Evolutionary conservation across 108 stramenopile species (phyloP), one percentile per base, ranked within the genome.

Genomic region (Nannochloropsis salina): DNA sequence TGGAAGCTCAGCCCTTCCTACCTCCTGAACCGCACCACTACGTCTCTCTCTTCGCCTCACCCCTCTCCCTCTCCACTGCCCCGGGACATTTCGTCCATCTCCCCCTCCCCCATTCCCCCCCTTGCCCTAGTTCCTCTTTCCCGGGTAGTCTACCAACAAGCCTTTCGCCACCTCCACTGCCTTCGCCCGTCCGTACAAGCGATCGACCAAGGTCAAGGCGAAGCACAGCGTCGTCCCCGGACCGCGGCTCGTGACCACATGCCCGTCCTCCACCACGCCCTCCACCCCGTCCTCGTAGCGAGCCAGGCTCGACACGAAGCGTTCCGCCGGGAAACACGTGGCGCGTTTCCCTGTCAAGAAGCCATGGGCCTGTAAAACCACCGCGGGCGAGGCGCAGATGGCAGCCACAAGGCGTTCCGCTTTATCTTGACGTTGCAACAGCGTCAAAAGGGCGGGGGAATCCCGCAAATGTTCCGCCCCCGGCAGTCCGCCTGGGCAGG

Each of bases 251-350:
- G 89, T 89, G 51, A 88, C 84, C 41, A 85, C 18, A 83, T 88
- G 84, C 45, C 84, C 84, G 42, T 84, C 84, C 41, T 84, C 87
- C 43, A 88, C 87, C 31, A 88, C 87, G 22, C 81, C 81, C 40
- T 40, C 81, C 15, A 3, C 81, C 81, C 22, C 31, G 22, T 40
- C 81, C 40, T 81, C 22, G 45, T 44, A 44, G 42, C 44, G 42
- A 10, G 41, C 42, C 83, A 83, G 83, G 42, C 45, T 86, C 61
- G 61, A 4, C 5, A n/a, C n/a, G 83, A 89, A 89, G 43, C 44
- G 82, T 45, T 84, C 44, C 8, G 85, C 83, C 8, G 89, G 89
- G 83, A 86, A 89, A 80, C 97, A 96, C 1, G 97, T 98, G 1
- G 95, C 95, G 44, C 92, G 85, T 12, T 44, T 85, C 3, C 80